A percentile compares a stretch with the other conserved stretches of the same genome.
These are phyloP conservation scores for Saururus chinensis DNA, from an alignment of 164 flowering plant genomes.

Conservation along the genomic window DNA sequence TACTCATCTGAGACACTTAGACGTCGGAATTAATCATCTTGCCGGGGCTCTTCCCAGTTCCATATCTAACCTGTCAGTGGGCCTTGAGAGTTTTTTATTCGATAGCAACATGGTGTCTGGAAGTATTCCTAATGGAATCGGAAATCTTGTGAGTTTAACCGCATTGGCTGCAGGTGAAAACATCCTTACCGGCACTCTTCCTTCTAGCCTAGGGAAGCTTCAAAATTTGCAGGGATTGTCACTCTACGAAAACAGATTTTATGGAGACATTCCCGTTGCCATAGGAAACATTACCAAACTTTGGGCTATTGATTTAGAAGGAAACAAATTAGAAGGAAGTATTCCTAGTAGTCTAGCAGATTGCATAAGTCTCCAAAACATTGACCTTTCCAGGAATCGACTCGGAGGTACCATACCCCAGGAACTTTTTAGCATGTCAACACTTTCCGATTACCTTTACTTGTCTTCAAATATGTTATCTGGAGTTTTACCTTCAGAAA, in stretches of 20 bases:
- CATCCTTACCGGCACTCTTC: conserved; percentile 21
- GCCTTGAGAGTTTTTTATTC: background rate
- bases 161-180: conserved; percentile 4
- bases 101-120: conserved; percentile 18
- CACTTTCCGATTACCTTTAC: conserved; percentile 6
- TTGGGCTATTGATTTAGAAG: background rate
- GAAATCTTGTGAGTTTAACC: conserved; percentile 18
- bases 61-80: conserved; percentile 20
- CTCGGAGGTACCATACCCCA: conserved; percentile 14
- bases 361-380: background rate
- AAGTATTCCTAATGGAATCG: conserved; percentile 22
- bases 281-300: conserved; percentile 18
- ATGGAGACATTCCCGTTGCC: conserved; percentile 17
- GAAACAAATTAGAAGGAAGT: conserved; percentile 1
- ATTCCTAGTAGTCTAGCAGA: conserved; percentile 4
- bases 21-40: conserved; percentile 1
- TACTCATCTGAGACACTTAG: background rate
- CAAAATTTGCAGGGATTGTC: conserved; percentile 10
- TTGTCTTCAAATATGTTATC: conserved; percentile 17
- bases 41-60: conserved; percentile 20
- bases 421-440: conserved; percentile 20
- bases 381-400: conserved; percentile 1
- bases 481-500: conserved; percentile 22
- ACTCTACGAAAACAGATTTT: conserved; percentile 10
- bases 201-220: conserved; percentile 17